Conservation (phyloP, 1,139 yeast species). For the Diutina ranongensis region DNA sequence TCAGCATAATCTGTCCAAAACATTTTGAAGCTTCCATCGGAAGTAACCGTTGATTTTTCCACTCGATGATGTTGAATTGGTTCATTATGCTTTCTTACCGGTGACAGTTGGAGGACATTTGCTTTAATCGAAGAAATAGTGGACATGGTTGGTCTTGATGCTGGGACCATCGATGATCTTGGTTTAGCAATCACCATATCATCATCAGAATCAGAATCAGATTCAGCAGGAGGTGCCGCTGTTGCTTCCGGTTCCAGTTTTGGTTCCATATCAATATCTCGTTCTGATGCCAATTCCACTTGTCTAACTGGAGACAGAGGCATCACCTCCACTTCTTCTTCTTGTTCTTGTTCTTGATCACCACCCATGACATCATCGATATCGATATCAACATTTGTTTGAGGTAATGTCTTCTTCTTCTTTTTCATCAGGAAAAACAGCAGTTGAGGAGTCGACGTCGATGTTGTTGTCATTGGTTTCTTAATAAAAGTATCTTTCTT, state of each 20-base stretch:
- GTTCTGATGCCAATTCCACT: no score
- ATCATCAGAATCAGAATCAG: conserved; percentile 22
- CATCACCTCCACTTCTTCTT: no score
- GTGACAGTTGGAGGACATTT: conserved; percentile 16
- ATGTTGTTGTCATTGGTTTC: background rate
- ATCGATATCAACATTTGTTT: background rate
- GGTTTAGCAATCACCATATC: conserved; percentile 36
- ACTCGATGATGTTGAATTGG: conserved; percentile 33
- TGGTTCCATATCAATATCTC: no score
- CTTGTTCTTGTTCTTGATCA: background rate
- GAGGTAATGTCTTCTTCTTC: background rate
- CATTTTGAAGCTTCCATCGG: conserved; percentile 44
- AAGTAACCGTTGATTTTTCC: conserved; percentile 24
- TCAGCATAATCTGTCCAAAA: conserved; percentile 90
- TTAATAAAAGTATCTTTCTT: background rate
- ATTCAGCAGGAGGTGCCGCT: background rate
- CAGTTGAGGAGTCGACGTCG: background rate
- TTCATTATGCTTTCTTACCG: conserved; percentile 14
- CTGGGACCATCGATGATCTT: conserved; percentile 19
- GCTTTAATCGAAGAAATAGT: conserved; percentile 17
- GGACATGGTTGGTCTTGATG: conserved; percentile 14
- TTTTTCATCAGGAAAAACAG: conserved; percentile 5
- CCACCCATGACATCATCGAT: background rate
- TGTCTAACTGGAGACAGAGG: background rate
- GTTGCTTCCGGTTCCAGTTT: no score